Base-by-base conservation (phyloP, 1,284 basidiomycete genomes). In the Violaceomyces palustris region DNA sequence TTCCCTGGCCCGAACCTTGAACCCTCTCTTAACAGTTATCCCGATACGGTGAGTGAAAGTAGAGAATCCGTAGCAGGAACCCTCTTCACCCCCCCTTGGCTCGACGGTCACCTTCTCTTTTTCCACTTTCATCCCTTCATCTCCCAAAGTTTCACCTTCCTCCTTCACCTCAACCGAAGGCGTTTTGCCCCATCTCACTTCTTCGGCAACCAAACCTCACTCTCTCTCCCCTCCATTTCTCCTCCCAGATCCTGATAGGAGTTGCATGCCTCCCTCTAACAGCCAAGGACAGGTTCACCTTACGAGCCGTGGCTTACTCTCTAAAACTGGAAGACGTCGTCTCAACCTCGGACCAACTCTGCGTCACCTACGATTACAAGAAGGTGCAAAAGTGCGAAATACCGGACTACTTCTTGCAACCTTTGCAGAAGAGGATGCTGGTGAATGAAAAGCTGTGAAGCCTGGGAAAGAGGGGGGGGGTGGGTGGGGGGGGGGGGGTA, bases 331-430 rank as follows among this genome's bases (percentile, higher is more conserved):
- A 57, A 18, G 47, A 41, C 9, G 53, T 67, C 22, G 62, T 63
- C 3, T 62, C 64, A 10, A 45, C 59, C 6, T 49, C 53, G 19
- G 51, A 52, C 15, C 58, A 65, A 21, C 51, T 61, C 27, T 47
- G 50, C 26, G 64, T 67, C 12, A 51, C 50, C 1, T 67, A 65
- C 49, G 64, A 67, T 38, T 67, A 65, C 29, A 52, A 47, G 3
- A 35, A 47, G 33, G 44, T 61, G 19, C 27, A 47, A n/a, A 67
- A 67, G 35, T 57, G 62, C 44, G 39, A 49, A 9, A 58, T 67
- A 19, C 64, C 64, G 2, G 18, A 45, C 2, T 56, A 63, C 26
- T 35, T 65, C 24, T n/a, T n/a, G n/a, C n/a, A n/a, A n/a, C n/a
- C n/a, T n/a, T n/a, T n/a, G n/a, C n/a, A n/a, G n/a, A n/a, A n/a